Base-by-base conservation (phyloP, 2,329 filamentous ascomycete genomes). In the Fusarium agapanthi region DNA sequence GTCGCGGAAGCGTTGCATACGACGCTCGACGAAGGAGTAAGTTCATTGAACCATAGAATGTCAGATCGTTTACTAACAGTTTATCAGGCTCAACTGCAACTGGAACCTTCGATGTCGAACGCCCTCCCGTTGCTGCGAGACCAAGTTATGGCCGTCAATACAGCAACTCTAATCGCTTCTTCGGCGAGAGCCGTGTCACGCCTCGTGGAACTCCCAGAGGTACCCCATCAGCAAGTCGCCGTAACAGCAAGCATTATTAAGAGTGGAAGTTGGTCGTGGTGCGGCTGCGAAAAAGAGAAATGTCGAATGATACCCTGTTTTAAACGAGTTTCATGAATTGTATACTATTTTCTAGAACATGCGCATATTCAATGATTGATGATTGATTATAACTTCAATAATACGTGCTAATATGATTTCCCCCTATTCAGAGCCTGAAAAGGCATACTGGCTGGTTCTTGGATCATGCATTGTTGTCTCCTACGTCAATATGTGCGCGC, bases 121-220 rank as follows among this genome's bases (percentile, higher is more conserved):
- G 75, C 9, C 69, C 76, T 0, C 58, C 66, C 4, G 65, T 64
- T 3, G 44, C 66, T 22, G 50, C 59, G 3, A 74, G 77, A 7
- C 73, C 76, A 2, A 70, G 51, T 5, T 65, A 71, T 6, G 69
- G 71, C 4, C 79, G 81, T 2, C 73, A 77, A 12, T 84, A 79
- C 74, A 83, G 82, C 62, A 82, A 84, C 57, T 79, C 83, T 43
- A 68, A 82, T 45, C 81, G 82, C 18, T 84, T 84, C 77, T 83
- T 84, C 51, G 82, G 82, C 3, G 82, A 84, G 74, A 82, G 73
- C 43, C 80, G 82, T 30, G 82, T 84, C 2, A 84, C 82, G 4
- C 82, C 82, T 10, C 76, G 79, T 22, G 76, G 73, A 9, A 84
- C 82, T 6, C 82, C 82, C 0, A 71, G 81, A 13, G 81, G 80